Evolutionary conservation across 2,329 filamentous ascomycete species (phyloP), one percentile per base, ranked within the genome.

Genomic region (Juglanconis juglandina): DNA sequence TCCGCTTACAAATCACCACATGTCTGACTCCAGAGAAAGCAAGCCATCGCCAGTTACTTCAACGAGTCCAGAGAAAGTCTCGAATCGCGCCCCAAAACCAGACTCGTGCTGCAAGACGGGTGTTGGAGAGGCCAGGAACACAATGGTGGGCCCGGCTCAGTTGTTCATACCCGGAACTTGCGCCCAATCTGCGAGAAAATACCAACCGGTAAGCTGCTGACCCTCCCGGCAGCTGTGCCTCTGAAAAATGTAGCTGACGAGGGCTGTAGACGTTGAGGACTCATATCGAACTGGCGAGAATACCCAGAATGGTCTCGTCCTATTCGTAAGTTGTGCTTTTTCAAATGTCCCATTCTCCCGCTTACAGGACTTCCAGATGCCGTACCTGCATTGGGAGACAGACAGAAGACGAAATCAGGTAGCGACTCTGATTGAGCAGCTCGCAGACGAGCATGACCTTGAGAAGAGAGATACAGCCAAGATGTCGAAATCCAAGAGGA

Each of bases 371-470:
- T 0, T 24, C 24, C 24, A 77, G 74, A 73, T 76, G 70, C 74
- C 74, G 1, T 77, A 71, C 49, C 70, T 78, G 1, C 75, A 78
- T 32, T 78, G 75, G 75, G 75, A 78, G 37, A 75, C 71, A 0
- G 72, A 75, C 9, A 66, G 69, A 1, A 72, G 67, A 48, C 69
- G 70, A 4, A 65, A 68, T 0, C 66, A 65, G 5, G 68, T 74
- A 13, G 66, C 71, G 0, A 60, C 53, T 0, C 63, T 70, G 30
- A 74, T 76, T 9, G 64, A 66, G 41, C 59, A 66, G 7, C 30
- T 39, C n/a, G 52, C 64, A 58, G 5, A 61, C 56, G 11, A 66
- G 58, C 13, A 56, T 39, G 14, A 62, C 5, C 39, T 48, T 4
- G 55, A 55, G 3, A 24, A 53, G 8, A 37, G 55, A 3, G 50